These are phyloP conservation scores for Cupressus sempervirens DNA, from an alignment of 75 land plant genomes.

Conservation along the genomic window DNA sequence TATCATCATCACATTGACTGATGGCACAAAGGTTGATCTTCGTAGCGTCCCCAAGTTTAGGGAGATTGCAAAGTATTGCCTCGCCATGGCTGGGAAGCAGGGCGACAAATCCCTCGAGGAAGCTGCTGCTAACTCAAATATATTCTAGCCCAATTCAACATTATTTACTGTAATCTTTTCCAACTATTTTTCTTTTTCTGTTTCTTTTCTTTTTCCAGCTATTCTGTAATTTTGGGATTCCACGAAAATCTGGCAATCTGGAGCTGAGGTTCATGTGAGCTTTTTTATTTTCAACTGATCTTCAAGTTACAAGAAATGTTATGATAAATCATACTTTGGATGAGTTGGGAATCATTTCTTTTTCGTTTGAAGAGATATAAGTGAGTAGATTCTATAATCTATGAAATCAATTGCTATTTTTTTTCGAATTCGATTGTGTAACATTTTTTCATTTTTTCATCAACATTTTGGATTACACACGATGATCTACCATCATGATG, in stretches of 20 bases:
- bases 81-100: slow-evolving; percentile 47
- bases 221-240: not conserved
- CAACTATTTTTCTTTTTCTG: not conserved
- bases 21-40: slow-evolving; percentile 85
- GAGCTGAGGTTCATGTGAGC: not conserved
- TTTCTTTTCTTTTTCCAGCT: not conserved
- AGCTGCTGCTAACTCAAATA: slow-evolving; percentile 23
- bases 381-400: no score
- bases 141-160: not conserved
- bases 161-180: not conserved
- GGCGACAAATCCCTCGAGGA: not conserved
- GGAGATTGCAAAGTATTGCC: slow-evolving; percentile 80
- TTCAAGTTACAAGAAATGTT: not conserved
- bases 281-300: not conserved
- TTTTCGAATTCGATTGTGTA: no score
- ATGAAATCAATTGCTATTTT: no score
- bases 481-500: no score
- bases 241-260: not conserved
- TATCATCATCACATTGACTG: slow-evolving; percentile 70
- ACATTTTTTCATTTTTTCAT: no score
- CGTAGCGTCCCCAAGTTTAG: slow-evolving; percentile 85
- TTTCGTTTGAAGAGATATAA: not conserved
- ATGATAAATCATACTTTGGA: not conserved
- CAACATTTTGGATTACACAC: no score
- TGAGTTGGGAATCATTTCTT: not conserved